Base-by-base conservation (phyloP, 1,139 yeast species). In the Saccharomycopsis hybrid region DNA sequence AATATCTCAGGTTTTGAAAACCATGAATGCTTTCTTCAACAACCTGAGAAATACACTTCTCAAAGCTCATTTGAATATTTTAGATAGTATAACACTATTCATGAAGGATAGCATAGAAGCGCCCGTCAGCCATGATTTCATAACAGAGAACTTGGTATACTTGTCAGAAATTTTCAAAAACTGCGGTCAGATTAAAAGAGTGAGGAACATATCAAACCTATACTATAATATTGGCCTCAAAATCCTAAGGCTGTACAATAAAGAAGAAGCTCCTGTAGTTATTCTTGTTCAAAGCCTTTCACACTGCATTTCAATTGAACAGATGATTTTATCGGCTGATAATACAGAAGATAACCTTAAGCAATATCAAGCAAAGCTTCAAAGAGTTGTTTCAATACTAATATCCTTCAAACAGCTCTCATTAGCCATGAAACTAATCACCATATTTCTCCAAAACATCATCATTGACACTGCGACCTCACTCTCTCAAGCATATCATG, bases 131-230 rank as follows among this genome's bases (percentile, higher is more conserved):
- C 18, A 18, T 18, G 18, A 18, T 18, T 18, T 18, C 18, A 18
- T 18, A 18, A 18, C 18, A 18, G 18, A 18, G 18, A 18, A 18
- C 18, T 48, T 50, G 41, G 43, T 28, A 9, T 3, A 5, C 4
- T 29, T 48, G 24, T 37, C 51, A 9, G 28, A 38, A 5, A 37
- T 44, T 5, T 8, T 24, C 5, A 30, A 43, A 32, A 43, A 32
- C 5, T 25, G 36, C n/a, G 43, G 44, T 11, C 49, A 46, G 25
- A 35, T 28, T 11, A 53, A 51, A 44, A 36, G 56, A 31, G 42
- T 41, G 36, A 46, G 54, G 28, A 53, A 53, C 42, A 36, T 53
- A 9, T 50, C 56, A 27, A 53, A 53, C 42, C 41, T 53, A 30
- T 48, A 50, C 33, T 53, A 48, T 35, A 49, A 53, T 38, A 45